Conservation (phyloP, 208 protist species). For the Acanthamoeba sp. region DNA sequence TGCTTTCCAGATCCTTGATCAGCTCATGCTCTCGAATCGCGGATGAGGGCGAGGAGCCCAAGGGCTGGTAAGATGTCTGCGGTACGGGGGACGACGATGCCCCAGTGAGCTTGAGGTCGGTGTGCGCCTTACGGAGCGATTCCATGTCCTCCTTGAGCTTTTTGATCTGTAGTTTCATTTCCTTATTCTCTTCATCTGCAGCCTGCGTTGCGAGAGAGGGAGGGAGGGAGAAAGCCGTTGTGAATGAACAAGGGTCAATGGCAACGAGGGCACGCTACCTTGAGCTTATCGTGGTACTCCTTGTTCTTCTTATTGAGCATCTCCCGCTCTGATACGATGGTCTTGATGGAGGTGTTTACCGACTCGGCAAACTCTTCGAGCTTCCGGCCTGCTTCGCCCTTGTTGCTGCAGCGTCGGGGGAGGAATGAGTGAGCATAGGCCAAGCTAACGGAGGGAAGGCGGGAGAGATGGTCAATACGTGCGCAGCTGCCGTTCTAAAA, state of each 20-base stretch:
- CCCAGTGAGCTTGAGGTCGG: neutral
- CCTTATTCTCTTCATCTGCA: neutral
- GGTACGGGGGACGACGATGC: neutral
- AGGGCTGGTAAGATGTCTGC: neutral
- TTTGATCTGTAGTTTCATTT: neutral
- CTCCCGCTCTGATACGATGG: slow-evolving; percentile 55
- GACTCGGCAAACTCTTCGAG: slow-evolving; percentile 59
- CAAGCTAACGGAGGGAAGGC: too few species aligned
- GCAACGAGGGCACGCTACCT: neutral
- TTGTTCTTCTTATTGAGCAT: slow-evolving; percentile 36
- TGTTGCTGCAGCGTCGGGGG: neutral
- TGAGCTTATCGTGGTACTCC: slow-evolving; percentile 8
- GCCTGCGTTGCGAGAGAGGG: neutral
- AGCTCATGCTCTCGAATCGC: slow-evolving; percentile 1
- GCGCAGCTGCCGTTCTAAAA: slow-evolving; percentile 40
- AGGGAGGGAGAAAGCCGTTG: neutral
- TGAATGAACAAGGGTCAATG: too few species aligned
- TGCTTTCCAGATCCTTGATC: slow-evolving; percentile 55
- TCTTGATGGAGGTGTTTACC: slow-evolving; percentile 54
- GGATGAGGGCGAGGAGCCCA: neutral
- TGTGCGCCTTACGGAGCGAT: neutral
- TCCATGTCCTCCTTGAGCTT: neutral
- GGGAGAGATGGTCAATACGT: neutral
- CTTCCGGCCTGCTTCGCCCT: slow-evolving; percentile 46
- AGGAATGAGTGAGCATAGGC: neutral